Evolutionary conservation across 2,329 filamentous ascomycete species (phyloP).

Genomic region (Penicillium janthinellum): DNA sequence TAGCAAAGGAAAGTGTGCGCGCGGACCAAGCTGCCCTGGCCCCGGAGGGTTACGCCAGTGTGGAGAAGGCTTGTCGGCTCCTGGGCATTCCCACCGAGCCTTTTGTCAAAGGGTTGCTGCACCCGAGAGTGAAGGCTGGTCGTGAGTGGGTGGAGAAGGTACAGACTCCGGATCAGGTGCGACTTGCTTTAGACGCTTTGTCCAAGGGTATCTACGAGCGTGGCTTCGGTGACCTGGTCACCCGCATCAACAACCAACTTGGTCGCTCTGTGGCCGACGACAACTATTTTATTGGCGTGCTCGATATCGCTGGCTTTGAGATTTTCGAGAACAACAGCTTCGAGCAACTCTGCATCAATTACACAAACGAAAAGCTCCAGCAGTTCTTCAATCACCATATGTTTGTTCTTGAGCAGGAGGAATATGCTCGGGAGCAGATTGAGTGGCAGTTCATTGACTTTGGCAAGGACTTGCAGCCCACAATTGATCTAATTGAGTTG

Average conservation of each 20-base stretch:
- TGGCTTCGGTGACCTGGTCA: constrained; percentile 88
- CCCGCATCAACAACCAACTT: constrained; percentile 86
- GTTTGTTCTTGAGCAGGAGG: constrained; percentile 98
- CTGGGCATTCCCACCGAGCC: constrained; percentile 81
- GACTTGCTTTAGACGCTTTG: constrained; percentile 83
- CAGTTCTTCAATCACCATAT: constrained; percentile 99
- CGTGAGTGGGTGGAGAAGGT: constrained; percentile 99
- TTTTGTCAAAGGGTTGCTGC: constrained; percentile 84
- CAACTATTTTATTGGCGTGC: constrained; percentile 92
- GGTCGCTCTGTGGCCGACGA: constrained; percentile 86
- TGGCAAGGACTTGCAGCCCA: constrained; percentile 92
- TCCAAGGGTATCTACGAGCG: constrained; percentile 98
- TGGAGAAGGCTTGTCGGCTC: constrained; percentile 77
- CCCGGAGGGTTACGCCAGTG: constrained; percentile 72
- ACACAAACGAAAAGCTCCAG: constrained; percentile 98
- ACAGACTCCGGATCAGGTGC: constrained; percentile 94
- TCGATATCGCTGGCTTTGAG: constrained; percentile 98
- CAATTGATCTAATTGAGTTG: constrained; percentile 94
- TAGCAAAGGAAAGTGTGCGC: constrained; percentile 85
- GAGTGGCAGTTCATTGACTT: constrained; percentile 99
- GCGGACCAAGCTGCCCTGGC: constrained; percentile 86
- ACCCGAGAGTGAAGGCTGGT: constrained; percentile 92
- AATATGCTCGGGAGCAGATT: constrained; percentile 95
- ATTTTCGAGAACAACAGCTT: constrained; percentile 99
- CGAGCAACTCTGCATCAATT: constrained; percentile 98